A percentile compares a stretch with the other conserved stretches of the same genome.
These are phyloP conservation scores for Ogataea nonfermentans DNA, from an alignment of 805 yeast species.

Conservation along the genomic window DNA sequence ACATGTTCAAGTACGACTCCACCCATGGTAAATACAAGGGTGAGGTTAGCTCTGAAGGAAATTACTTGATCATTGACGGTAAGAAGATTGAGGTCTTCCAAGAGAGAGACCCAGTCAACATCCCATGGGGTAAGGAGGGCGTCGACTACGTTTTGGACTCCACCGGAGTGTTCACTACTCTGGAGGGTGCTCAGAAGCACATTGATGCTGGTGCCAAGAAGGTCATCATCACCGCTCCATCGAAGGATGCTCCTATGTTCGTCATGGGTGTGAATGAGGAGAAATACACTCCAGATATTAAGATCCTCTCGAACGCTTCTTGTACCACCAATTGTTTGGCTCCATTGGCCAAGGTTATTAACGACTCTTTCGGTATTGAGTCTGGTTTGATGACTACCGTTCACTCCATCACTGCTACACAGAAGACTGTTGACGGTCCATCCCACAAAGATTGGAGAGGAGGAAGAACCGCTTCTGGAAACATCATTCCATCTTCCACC, in stretches of 20 bases:
- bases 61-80: conserved; percentile 66
- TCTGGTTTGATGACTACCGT: conserved; percentile 96
- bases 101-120: conserved; percentile 80
- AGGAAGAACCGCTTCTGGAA: conserved; percentile 94
- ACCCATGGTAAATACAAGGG: conserved; percentile 88
- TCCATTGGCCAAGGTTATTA: conserved; percentile 86
- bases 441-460: conserved; percentile 99
- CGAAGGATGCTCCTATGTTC: conserved; percentile 92
- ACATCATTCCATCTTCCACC: conserved; percentile 92
- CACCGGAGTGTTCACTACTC: conserved; percentile 89
- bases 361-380: conserved; percentile 82
- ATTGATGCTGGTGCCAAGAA: conserved; percentile 90
- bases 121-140: conserved; percentile 84
- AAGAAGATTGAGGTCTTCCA: conserved; percentile 63
- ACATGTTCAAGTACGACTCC: conserved; percentile 94
- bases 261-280: conserved; percentile 88
- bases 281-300: conserved; percentile 70
- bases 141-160: conserved; percentile 90
- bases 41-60: conserved; percentile 58
- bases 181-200: conserved; percentile 81
- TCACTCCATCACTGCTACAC: conserved; percentile 95
- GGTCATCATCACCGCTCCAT: conserved; percentile 93
- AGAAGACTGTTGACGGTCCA: conserved; percentile 95
- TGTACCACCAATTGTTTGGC: conserved; percentile 97
- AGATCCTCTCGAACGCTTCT: conserved; percentile 86